Conservation (phyloP, 768 basidiomycete genomes). For the Austroboletus festivus region DNA sequence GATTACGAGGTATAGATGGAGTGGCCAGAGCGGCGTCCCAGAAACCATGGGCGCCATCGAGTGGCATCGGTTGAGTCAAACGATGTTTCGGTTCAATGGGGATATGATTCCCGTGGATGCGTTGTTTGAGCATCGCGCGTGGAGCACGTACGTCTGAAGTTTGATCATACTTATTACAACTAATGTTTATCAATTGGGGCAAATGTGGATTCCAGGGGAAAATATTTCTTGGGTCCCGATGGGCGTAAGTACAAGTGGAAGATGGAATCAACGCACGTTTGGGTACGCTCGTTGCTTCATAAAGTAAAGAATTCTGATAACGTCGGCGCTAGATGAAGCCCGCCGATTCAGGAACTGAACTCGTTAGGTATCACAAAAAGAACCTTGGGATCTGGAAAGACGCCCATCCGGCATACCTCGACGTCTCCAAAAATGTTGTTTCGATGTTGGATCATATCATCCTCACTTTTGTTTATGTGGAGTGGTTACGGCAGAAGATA, state of each 20-base stretch:
- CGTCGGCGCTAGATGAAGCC: constrained; percentile 16
- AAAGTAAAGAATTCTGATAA: neutral
- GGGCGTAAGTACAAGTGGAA: constrained; percentile 33
- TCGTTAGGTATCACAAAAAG: constrained; percentile 25
- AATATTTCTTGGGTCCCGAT: constrained; percentile 33
- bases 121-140: constrained; percentile 15
- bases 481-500: constrained; percentile 16
- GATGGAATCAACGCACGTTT: constrained; percentile 21
- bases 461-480: constrained; percentile 24
- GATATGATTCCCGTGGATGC: neutral
- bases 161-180: neutral
- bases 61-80: constrained; percentile 20
- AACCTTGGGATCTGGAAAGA: constrained; percentile 19
- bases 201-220: constrained; percentile 21
- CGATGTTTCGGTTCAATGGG: constrained; percentile 17
- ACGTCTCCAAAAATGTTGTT: constrained; percentile 14
- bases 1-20: constrained; percentile 24
- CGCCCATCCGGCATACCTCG: constrained; percentile 23
- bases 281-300: constrained; percentile 16
- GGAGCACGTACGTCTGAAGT: constrained; percentile 17
- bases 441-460: constrained; percentile 26
- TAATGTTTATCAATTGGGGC: neutral
- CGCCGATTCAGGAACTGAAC: constrained; percentile 8
- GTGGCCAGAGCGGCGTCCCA: constrained; percentile 8
- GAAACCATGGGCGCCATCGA: constrained; percentile 27